Conservation (phyloP, 2,329 filamentous ascomycete genomes). For the Diatrype stigma region DNA sequence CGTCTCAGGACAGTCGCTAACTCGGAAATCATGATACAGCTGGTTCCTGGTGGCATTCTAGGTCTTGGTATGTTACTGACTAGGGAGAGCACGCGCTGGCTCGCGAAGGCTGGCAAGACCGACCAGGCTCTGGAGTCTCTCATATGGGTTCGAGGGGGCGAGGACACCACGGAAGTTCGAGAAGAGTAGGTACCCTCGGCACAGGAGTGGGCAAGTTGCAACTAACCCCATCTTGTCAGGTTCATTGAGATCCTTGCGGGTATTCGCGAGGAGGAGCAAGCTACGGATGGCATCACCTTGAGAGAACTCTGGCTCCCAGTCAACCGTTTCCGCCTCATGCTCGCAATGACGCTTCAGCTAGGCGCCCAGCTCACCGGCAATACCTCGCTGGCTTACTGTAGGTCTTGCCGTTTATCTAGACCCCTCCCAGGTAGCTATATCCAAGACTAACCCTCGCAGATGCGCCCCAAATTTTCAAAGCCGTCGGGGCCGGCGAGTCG, state of each 20-base stretch:
- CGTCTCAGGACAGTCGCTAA: background rate
- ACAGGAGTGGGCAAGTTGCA: background rate
- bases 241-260: constrained; percentile 40
- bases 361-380: constrained; percentile 45
- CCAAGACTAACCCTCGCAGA: constrained; percentile 24
- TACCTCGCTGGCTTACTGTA: constrained; percentile 46
- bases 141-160: constrained; percentile 49
- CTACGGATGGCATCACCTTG: constrained; percentile 41
- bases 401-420: background rate
- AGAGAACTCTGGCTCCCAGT: constrained; percentile 42
- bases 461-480: constrained; percentile 47
- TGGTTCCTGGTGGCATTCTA: constrained; percentile 43
- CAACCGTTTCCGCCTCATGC: constrained; percentile 44
- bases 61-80: constrained; percentile 45
- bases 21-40: constrained; percentile 6
- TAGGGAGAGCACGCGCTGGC: constrained; percentile 44
- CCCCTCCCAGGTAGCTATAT: background rate
- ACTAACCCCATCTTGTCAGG: constrained; percentile 12
- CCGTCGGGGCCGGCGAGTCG: constrained; percentile 44
- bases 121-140: constrained; percentile 44
- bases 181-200: constrained; percentile 25
- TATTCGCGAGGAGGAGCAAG: constrained; percentile 41
- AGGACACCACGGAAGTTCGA: constrained; percentile 27
- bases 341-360: constrained; percentile 47
- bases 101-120: constrained; percentile 39